Base-by-base conservation (phyloP, 129 eudicot species). In the Heracleum sosnowskyi region DNA sequence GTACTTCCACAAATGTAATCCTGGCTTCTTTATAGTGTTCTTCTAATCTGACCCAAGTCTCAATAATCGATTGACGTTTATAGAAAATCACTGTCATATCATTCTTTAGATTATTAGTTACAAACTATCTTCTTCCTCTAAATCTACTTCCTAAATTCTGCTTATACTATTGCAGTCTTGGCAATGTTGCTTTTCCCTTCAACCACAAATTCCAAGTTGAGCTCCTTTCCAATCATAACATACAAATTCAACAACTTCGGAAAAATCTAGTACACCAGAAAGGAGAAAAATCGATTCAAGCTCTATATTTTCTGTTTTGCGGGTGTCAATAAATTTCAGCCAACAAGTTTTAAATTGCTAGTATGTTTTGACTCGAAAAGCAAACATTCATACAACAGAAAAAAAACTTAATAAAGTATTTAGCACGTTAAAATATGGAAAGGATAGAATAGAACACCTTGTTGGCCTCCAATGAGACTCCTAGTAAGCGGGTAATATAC, bases 381-480 rank as follows among this genome's bases (percentile, higher is more conserved):
- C 24, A 66, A 62, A 31, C 11, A 16, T 66, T 62, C 40, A 31
- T 10, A 31, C 24, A 28, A 13, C 39, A 66, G 3, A 31, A 31
- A 66, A 31, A 31, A 66, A 11, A 66, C 34, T 66, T 66, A 66
- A 15, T 39, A 81, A 55, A 71, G 77, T 63, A 42, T 28, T 11
- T 57, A 34, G 37, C 73, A 69, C 41, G 55, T 24, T 22, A 36
- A 34, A 9, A 46, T 39, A 64, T 22, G 3, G 55, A 77, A 37
- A 42, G 69, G 22, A 45, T 49, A 68, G 60, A 71, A 64, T 64
- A 69, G 0, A 53, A 66, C 82, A 95, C 98, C 97, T 88, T 89
- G 77, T 88, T 47, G 76, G 93, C 92, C 85, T 87, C 96, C 81
- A 95, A 71, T 11, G 92, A 70, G 78, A 92, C 83, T 72, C 98